Percentiles rank a stretch among this genome's conserved stretches.
phyloP scores from a whole-genome alignment of 2,329 filamentous ascomycete species.

The Arachnomyces sp. region DNA sequence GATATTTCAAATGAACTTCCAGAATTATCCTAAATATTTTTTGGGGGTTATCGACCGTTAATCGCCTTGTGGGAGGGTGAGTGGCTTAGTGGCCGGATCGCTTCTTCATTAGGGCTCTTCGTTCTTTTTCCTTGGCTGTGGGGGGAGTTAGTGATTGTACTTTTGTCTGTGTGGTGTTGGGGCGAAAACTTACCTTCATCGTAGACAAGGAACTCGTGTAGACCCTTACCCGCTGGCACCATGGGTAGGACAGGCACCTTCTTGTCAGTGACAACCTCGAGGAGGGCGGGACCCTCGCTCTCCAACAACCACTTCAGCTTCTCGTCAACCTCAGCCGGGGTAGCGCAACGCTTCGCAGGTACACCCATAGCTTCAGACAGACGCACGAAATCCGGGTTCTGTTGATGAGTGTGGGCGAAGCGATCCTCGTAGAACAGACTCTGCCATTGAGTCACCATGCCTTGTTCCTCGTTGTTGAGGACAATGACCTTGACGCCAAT shows the following conservation, averaged over 20 bases:
- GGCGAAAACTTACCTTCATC: conserved; percentile 55
- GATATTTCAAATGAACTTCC: background rate
- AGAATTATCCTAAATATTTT: too few species aligned
- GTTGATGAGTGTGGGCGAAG: conserved; percentile 84
- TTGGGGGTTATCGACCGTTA: conserved; percentile 10
- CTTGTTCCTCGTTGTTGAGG: conserved; percentile 94
- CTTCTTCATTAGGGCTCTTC: conserved; percentile 58
- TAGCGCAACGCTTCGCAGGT: conserved; percentile 60
- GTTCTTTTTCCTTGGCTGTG: conserved; percentile 58
- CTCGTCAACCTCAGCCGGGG: conserved; percentile 68
- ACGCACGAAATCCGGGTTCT: conserved; percentile 94
- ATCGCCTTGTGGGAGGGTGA: conserved; percentile 17
- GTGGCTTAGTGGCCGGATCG: conserved; percentile 38
- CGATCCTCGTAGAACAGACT: conserved; percentile 94
- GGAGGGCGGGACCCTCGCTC: conserved; percentile 78
- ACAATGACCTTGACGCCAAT: conserved; percentile 94
- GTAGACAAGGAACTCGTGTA: conserved; percentile 91
- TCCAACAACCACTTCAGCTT: conserved; percentile 82
- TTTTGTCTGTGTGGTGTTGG: conserved; percentile 2
- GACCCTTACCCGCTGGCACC: conserved; percentile 77
- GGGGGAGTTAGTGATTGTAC: background rate
- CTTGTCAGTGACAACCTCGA: conserved; percentile 84
- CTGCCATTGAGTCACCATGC: conserved; percentile 99
- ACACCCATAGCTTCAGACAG: conserved; percentile 86
- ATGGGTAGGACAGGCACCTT: conserved; percentile 83